phyloP scores from a whole-genome alignment of 208 protist species.

The Leptomonas seymouri region DNA sequence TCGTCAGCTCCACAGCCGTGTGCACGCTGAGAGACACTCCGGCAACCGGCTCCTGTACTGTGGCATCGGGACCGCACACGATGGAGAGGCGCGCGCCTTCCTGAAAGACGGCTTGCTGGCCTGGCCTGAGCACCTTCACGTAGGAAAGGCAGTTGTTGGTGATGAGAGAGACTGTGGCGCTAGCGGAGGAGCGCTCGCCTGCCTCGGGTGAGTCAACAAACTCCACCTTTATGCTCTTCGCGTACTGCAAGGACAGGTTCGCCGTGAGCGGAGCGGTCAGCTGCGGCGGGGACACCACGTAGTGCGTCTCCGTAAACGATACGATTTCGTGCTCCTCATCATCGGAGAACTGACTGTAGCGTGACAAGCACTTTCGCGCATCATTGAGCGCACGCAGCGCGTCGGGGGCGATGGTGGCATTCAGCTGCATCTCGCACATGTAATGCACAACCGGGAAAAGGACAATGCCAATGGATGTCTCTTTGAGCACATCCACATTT shows the following conservation, averaged over 20 bases:
- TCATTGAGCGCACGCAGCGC: slow-evolving; percentile 71
- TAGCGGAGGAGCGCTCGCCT: slow-evolving; percentile 12
- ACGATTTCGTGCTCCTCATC: slow-evolving; percentile 23
- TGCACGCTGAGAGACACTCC: slow-evolving; percentile 33
- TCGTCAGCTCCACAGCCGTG: slow-evolving; percentile 48
- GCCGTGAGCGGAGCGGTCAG: slow-evolving; percentile 40
- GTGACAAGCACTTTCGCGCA: slow-evolving; percentile 48
- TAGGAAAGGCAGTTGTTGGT: slow-evolving; percentile 29
- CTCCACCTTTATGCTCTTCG: slow-evolving; percentile 57
- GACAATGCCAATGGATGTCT: slow-evolving; percentile 77
- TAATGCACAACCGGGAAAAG: slow-evolving; percentile 82
- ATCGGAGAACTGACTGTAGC: slow-evolving; percentile 27
- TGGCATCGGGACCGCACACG: slow-evolving; percentile 20
- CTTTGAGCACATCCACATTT: slow-evolving; percentile 49
- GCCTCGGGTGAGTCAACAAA: slow-evolving; percentile 16
- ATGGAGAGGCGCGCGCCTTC: slow-evolving; percentile 32
- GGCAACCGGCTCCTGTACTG: slow-evolving; percentile 14
- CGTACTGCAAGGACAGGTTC: slow-evolving; percentile 63
- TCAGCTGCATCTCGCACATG: slow-evolving; percentile 66
- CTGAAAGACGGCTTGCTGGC: slow-evolving; percentile 12
- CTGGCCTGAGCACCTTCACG: slow-evolving; percentile 25
- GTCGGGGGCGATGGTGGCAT: slow-evolving; percentile 52
- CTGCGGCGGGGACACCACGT: slow-evolving; percentile 48
- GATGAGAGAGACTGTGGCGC: slow-evolving; percentile 33
- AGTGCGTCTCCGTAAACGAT: slow-evolving; percentile 65